Base-by-base conservation (phyloP, 2,329 filamentous ascomycete species). In the Ophiocordyceps camponoti-saundersi region DNA sequence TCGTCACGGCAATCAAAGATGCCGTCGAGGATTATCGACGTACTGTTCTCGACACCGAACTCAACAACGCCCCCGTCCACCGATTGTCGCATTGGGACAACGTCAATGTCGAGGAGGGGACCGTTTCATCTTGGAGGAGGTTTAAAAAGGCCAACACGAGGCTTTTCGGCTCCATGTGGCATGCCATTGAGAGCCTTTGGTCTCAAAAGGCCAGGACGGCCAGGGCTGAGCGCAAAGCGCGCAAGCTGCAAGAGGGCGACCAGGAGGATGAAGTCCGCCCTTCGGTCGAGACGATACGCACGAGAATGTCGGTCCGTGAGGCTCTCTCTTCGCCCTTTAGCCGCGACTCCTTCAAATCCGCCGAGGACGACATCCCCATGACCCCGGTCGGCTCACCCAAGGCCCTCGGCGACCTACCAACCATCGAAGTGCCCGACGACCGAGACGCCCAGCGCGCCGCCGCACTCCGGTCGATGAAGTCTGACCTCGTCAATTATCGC, bases 1-100 rank as follows among this genome's bases (percentile, higher is more conserved):
- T 76, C 50, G 77, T 95, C 47, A 98, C 92, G 2, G 81, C 87
- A 26, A 76, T 95, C 62, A 98, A 96, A 65, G 92, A 98, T 61
- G 92, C 81, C 18, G 82, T 96, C 52, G 92, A 98, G 65, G 92
- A 98, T 66, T 96, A 87, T 70, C 77, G 92, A 55, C 76, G 92
- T 65, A 96, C 90, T 0, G 71, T 88, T 41, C 79, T 95, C 42
- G 92, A 98, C 61, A 94, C 82, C 53, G 85, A 95, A 57, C 73
- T 98, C 51, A 98, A 98, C 66, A 96, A 98, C 60, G 92, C 92
- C 2, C 85, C 89, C 0, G 86, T 96, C 11, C 90, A 98, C 64
- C 80, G 90, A 49, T 70, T 98, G 20, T 71, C 87, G 13, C 82
- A 89, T 51, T 96, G 85, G 81, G 75, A 82, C 54, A 98, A 98